Evolutionary conservation across 2,329 filamentous ascomycete genomes (phyloP).

Genomic region (Aspergillus thermomutatus): DNA sequence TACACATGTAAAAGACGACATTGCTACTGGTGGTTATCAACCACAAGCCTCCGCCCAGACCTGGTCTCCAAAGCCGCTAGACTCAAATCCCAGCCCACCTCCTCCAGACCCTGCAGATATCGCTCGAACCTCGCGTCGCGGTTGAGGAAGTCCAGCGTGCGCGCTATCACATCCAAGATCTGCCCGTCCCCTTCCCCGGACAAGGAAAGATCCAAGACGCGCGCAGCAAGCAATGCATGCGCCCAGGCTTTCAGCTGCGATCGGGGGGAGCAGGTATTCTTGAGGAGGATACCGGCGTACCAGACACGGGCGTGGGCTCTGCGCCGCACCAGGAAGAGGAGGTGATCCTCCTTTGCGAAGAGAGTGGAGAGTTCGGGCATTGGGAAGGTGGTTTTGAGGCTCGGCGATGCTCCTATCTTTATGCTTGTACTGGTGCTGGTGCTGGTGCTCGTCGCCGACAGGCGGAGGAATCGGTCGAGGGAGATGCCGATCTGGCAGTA

Average conservation of each 20-base stretch:
- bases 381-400: slow-evolving; percentile 35
- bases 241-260: slow-evolving; percentile 61
- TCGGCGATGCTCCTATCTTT: not conserved
- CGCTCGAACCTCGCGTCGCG: slow-evolving; percentile 42
- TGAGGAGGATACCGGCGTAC: slow-evolving; percentile 60
- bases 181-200: not conserved
- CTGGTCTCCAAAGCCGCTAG: slow-evolving; percentile 64
- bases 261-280: slow-evolving; percentile 50
- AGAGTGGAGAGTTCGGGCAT: slow-evolving; percentile 48
- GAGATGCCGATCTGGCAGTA: slow-evolving; percentile 54
- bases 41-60: slow-evolving; percentile 43
- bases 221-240: slow-evolving; percentile 54
- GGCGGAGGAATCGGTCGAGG: slow-evolving; percentile 33
- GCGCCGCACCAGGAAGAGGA: slow-evolving; percentile 55
- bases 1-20: not conserved
- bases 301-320: slow-evolving; percentile 16
- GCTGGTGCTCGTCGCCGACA: not conserved
- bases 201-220: slow-evolving; percentile 12
- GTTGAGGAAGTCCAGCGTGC: slow-evolving; percentile 42
- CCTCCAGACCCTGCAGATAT: slow-evolving; percentile 41
- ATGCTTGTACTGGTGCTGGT: slow-evolving; percentile 9
- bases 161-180: slow-evolving; percentile 38
- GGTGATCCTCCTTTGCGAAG: slow-evolving; percentile 54
- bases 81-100: slow-evolving; percentile 64
- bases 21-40: not conserved